Evolutionary conservation across 2,329 filamentous ascomycete species (phyloP).

Genomic region (Colletotrichum noveboracense): DNA sequence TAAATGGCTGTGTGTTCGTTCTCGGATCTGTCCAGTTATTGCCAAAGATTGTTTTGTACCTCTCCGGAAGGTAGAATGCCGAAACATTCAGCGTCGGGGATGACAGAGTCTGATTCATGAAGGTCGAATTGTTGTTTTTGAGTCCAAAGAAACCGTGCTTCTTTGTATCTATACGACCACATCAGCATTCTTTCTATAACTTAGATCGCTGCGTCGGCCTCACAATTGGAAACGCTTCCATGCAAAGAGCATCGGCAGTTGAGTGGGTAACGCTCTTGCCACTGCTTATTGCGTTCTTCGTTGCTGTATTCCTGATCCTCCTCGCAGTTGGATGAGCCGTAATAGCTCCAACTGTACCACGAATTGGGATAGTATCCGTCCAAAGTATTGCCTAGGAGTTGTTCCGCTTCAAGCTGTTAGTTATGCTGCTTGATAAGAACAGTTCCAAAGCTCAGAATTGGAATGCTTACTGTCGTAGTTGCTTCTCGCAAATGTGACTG

Average conservation of each 20-base stretch:
- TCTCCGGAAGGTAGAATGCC: not conserved
- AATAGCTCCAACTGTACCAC: not conserved
- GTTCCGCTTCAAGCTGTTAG: not conserved
- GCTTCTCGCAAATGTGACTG: not conserved
- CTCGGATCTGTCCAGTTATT: conserved; percentile 15
- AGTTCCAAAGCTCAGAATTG: not conserved
- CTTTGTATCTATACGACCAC: not conserved
- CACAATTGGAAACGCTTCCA: not conserved
- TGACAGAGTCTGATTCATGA: not conserved
- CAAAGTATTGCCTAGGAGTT: not conserved
- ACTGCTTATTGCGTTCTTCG: not conserved
- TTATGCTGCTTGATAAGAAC: not conserved
- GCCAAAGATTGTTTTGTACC: not conserved
- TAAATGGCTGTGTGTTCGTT: not conserved
- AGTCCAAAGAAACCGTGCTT: conserved; percentile 24
- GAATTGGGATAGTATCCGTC: not conserved
- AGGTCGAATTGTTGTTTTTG: conserved; percentile 11
- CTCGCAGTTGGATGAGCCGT: not conserved
- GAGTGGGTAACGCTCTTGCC: not conserved
- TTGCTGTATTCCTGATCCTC: not conserved
- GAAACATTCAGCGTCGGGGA: conserved; percentile 24
- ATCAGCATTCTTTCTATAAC: not conserved
- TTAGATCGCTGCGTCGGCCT: not conserved
- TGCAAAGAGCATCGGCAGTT: not conserved
- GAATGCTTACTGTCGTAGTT: not conserved